A percentile compares a stretch with the other conserved stretches of the same genome.
Conservation (phyloP, 257 asterid species). For the Penstemon newberryi region DNA sequence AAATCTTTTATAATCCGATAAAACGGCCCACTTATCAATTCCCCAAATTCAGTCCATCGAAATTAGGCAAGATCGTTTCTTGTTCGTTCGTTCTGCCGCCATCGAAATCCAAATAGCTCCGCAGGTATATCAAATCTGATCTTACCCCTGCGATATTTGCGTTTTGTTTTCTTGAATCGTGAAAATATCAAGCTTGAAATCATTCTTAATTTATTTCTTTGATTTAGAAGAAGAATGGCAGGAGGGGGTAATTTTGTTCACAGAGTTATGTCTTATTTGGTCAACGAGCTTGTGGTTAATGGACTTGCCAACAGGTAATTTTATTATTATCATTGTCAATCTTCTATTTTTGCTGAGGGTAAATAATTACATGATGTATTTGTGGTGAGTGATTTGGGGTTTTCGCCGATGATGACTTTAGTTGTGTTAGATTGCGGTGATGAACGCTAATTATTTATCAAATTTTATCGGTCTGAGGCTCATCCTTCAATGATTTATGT, state of each 20-base stretch:
- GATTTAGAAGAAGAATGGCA: constrained; percentile 46
- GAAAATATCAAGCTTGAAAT: not conserved
- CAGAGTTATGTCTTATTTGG: constrained; percentile 61
- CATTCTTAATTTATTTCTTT: not conserved
- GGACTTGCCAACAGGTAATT: constrained; percentile 69
- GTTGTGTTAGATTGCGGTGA: constrained; percentile 40
- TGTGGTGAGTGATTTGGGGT: not conserved
- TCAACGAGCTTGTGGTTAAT: constrained; percentile 51
- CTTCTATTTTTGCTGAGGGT: not conserved
- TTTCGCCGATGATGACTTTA: constrained; percentile 39
- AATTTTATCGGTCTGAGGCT: constrained; percentile 63
- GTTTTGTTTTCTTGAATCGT: not conserved
- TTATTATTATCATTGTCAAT: not conserved
- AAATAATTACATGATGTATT: not conserved
- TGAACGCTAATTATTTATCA: constrained; percentile 30
- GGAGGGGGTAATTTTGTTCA: constrained; percentile 79
- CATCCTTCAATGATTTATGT: not conserved
- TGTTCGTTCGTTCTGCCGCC: not conserved
- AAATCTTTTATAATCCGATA: too few relatives aligned
- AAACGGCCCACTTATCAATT: too few relatives aligned
- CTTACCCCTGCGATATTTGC: not conserved
- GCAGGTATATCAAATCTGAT: not conserved
- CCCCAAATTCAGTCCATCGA: too few relatives aligned
- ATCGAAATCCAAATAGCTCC: too few relatives aligned
- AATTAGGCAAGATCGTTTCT: constrained; percentile 7